Base-by-base conservation (phyloP, 1,284 basidiomycete species). In the Puccinia polysora region DNA sequence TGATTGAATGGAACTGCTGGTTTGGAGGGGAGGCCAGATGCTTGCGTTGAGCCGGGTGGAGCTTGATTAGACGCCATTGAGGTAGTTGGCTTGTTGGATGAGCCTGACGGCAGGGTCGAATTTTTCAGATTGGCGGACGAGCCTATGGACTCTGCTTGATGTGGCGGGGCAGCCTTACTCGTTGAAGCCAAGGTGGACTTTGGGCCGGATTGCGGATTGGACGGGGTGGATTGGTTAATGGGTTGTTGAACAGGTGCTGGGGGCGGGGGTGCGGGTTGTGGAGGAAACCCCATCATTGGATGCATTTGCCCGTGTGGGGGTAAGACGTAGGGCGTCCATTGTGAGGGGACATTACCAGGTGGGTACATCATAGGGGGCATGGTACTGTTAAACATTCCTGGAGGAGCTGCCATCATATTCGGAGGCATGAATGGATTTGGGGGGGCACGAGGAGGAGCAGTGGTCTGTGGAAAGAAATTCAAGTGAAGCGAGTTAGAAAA, bases 201-300 rank as follows among this genome's bases (percentile, higher is more conserved):
- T 4, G 63, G 30, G 2, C 28, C 28, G 3, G 45, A 30, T 12
- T 15, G 63, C 34, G 30, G 12, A 52, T 23, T 34, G 30, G 65
- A 2, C 20, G 65, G 4, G 15, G 23, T 4, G 15, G 23, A 3
- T 14, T 60, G 58, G 32, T 60, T 32, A 43, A 23, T 38, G 34
- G 49, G 0, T n/a, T 49, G 45, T 25, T 64, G 62, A 40, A 52
- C 34, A 6, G 62, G 32, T 49, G n/a, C 62, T 14, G 43, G 28
- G 14, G 65, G 65, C 23, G 65, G 65, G 20, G 47, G 50, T 28
- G 45, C 36, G 36, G 36, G 65, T n/a, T 67, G 65, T 1, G 65
- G 65, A 18, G 65, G 65, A 20, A 59, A 69, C 1, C 53, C 65
- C 65, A 69, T 59, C 65, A 69, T 69, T 34, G 53, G 65, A 69